Evolutionary conservation across 2,329 filamentous ascomycete genomes (phyloP), one percentile per base, ranked within the genome.

Genomic region (Aspergillus aculeatus): DNA sequence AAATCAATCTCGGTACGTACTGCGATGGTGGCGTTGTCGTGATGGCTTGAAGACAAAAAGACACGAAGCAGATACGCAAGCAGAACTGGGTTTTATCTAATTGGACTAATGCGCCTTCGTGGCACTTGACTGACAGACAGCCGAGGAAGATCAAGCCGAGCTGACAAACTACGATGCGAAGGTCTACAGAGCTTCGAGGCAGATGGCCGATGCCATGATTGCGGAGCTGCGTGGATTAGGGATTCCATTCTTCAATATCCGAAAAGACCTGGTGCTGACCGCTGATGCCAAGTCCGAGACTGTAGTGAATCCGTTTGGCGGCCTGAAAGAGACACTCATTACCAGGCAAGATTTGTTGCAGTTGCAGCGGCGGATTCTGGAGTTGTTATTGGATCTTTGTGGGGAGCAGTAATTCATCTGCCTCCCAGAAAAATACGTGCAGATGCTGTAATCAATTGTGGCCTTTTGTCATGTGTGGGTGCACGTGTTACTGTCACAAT

Each of bases 171-270:
- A 86, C 68, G 86, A 89, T 64, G 73, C 75, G 55, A 89, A 89
- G 68, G 84, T 89, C 16, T 84, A 88, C 65, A 80, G 77, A 57
- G 86, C 86, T 2, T 82, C 83, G 54, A 74, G 74, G 47, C 77
- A 83, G 11, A 88, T 90, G 86, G 80, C 83, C 0, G 77, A 79
- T n/a, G 81, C 82, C 14, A 84, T 88, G 73, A 79, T 77, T 6
- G 71, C 73, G 1, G 84, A 85, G 63, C 71, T 90, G 50, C 83
- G 83, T 58, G 76, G 73, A 7, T 70, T 89, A 32, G 84, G 83
- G 9, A 81, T 88, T 38, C 86, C 86, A 0, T 88, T 88, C 69
- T 88, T 87, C 67, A 82, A 81, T 5, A 81, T 83, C 29, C 78
- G 75, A 78, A 11, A 66, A 83, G 35, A 72, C 84, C 19, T 64